These are phyloP conservation scores for Turritis glabra DNA, from an alignment of 345 rosid genomes.

Conservation along the genomic window DNA sequence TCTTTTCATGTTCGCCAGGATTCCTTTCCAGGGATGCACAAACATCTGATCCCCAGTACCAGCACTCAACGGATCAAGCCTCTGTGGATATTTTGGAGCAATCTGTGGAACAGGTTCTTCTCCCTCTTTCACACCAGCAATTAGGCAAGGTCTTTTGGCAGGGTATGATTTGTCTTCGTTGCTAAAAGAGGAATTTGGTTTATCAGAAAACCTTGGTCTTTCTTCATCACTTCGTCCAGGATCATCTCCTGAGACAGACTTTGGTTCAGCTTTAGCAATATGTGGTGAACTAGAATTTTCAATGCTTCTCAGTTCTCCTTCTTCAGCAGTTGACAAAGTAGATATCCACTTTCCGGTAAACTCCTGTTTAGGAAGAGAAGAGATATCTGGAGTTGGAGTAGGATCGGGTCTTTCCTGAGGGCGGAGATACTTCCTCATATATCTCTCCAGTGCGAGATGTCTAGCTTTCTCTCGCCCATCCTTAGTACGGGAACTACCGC, in stretches of 20 bases:
- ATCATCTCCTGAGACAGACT: slow-evolving; percentile 13
- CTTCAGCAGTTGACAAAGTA: not conserved
- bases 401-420: slow-evolving; percentile 14
- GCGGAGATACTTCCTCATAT: slow-evolving; percentile 42
- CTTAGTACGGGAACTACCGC: slow-evolving; percentile 25
- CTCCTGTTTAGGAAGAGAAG: not conserved
- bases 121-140: slow-evolving; percentile 16
- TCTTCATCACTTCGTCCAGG: not conserved
- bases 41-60: slow-evolving; percentile 29
- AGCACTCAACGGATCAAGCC: not conserved
- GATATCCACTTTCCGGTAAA: not conserved
- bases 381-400: not conserved
- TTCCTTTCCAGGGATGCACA: slow-evolving; percentile 77
- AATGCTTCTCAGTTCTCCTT: not conserved
- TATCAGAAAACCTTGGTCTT: not conserved
- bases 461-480: slow-evolving; percentile 44
- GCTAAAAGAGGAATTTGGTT: not conserved
- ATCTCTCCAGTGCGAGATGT: slow-evolving; percentile 56
- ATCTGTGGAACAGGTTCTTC: slow-evolving; percentile 17
- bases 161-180: not conserved
- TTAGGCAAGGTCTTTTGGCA: slow-evolving; percentile 19
- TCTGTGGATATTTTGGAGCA: slow-evolving; percentile 28
- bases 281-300: not conserved
- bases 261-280: slow-evolving; percentile 11
- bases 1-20: slow-evolving; percentile 64